Evolutionary conservation across 305 asterid genomes (phyloP), one percentile per base, ranked within the genome.

Genomic region (Solanum chacoense): DNA sequence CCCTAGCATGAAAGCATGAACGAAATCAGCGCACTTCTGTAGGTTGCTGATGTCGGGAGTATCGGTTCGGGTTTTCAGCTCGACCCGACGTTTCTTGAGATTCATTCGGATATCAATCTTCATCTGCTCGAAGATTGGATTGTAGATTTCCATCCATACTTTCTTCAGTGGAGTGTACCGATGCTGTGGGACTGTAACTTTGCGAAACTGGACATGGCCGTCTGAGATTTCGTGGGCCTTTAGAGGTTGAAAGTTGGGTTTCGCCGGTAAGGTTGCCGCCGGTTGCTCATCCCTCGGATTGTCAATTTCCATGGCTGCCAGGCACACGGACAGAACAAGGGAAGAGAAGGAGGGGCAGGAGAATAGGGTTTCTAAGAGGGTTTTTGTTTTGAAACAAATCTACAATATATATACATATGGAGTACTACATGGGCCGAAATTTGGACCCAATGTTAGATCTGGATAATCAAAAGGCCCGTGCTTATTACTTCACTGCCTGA

Each of bases 71-170:
- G 99, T 96, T 89, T 96, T 96, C 6, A 96, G 93, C 91, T 96
- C 98, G 14, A 96, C 98, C 72, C 97, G 91, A 20, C 97, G 95
- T 42, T 94, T 94, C 87, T 95, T 95, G 89, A 95, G 96, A 85
- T 96, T 96, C 98, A 96, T 95, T 2, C 99, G 96, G 91, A 96
- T 91, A 80, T 95, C 99, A 55, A 96, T 88, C 89, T 94, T 94
- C 98, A 96, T 95, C 11, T 94, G 94, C 1, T 95, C 95, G 88
- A 93, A 93, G 20, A 96, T 91, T n/a, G 97, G 98, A 2, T 93
- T 94, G 92, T 95, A 95, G 91, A 96, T 95, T 77, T 95, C 97
- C 90, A 93, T 89, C 98, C 99, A 96, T 24, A 92, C 87, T 89
- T 95, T 95, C 91, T 95, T 94, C 65, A 96, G 87, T 4, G 99